Percentiles rank a stretch among this genome's conserved stretches.
These are phyloP conservation scores for Gyrodon lividus DNA, from an alignment of 768 basidiomycete genomes.

Conservation along the genomic window DNA sequence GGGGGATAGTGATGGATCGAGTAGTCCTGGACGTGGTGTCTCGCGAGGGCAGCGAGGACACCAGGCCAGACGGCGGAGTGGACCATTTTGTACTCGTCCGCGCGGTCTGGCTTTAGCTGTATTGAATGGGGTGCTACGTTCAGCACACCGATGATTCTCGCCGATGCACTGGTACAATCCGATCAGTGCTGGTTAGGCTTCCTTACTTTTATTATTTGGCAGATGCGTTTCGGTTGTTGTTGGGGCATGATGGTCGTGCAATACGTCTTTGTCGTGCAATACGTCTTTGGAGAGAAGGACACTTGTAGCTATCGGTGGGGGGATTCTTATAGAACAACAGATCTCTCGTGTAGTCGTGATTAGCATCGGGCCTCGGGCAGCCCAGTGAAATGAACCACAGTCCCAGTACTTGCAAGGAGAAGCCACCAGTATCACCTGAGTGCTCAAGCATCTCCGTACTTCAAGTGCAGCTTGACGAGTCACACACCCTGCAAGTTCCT, in stretches of 20 bases:
- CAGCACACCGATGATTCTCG: neutral
- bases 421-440: too few relatives aligned
- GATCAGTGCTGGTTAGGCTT: neutral
- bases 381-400: too few relatives aligned
- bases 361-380: too few relatives aligned
- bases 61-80: conserved; percentile 69
- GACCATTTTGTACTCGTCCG: conserved; percentile 52
- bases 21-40: conserved; percentile 70
- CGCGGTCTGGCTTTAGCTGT: conserved; percentile 54
- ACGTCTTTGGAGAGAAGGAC: neutral
- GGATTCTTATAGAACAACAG: too few relatives aligned
- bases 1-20: conserved; percentile 70
- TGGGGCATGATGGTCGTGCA: conserved; percentile 5
- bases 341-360: too few relatives aligned
- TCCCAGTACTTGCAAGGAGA: too few relatives aligned
- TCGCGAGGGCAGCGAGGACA: conserved; percentile 61
- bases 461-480: too few relatives aligned
- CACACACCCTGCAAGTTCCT: too few relatives aligned
- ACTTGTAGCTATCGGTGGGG: too few relatives aligned
- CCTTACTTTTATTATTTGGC: conserved; percentile 69
- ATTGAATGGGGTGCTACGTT: neutral
- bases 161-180: too few relatives aligned
- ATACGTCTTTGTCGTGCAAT: neutral
- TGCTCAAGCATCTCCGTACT: too few relatives aligned
- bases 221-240: conserved; percentile 59